phyloP scores from a whole-genome alignment of 768 basidiomycete genomes.

The Macrolepiota fuliginosa region DNA sequence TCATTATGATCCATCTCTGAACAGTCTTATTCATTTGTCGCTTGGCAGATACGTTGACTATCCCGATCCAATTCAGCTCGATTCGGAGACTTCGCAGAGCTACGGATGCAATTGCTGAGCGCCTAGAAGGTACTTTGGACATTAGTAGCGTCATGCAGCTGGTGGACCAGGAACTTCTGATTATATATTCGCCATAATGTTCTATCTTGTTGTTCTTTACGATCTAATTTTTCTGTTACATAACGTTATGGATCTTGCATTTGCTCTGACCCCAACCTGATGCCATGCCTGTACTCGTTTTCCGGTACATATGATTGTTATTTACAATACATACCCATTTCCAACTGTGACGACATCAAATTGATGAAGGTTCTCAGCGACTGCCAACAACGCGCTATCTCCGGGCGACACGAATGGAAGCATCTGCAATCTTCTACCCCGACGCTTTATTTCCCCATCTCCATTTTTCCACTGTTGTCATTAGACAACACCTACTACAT shows the following conservation, averaged over 20 bases:
- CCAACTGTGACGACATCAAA: background rate
- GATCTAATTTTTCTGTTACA: constrained; percentile 11
- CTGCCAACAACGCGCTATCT: background rate
- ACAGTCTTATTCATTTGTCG: constrained; percentile 4
- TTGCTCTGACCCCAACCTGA: constrained; percentile 7
- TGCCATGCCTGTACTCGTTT: constrained; percentile 11
- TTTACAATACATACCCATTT: constrained; percentile 12
- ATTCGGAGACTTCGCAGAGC: constrained; percentile 87
- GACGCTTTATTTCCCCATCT: background rate
- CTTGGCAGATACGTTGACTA: constrained; percentile 88
- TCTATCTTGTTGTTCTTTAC: constrained; percentile 11
- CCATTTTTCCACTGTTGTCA: constrained; percentile 2
- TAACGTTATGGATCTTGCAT: constrained; percentile 11
- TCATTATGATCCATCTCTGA: constrained; percentile 12
- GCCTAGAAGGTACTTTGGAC: background rate
- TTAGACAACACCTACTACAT: constrained; percentile 15
- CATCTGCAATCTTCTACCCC: background rate
- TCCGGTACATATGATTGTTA: constrained; percentile 3
- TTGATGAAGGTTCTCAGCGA: constrained; percentile 3
- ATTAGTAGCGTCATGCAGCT: constrained; percentile 4
- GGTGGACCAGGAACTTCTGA: constrained; percentile 2
- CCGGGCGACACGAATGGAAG: constrained; percentile 8
- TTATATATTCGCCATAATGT: constrained; percentile 14
- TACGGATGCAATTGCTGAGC: constrained; percentile 88
- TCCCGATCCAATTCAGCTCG: constrained; percentile 97